These are phyloP conservation scores for Pseudocohnilembus persalinus DNA, from an alignment of 169 alveolate genomes.

Conservation along the genomic window DNA sequence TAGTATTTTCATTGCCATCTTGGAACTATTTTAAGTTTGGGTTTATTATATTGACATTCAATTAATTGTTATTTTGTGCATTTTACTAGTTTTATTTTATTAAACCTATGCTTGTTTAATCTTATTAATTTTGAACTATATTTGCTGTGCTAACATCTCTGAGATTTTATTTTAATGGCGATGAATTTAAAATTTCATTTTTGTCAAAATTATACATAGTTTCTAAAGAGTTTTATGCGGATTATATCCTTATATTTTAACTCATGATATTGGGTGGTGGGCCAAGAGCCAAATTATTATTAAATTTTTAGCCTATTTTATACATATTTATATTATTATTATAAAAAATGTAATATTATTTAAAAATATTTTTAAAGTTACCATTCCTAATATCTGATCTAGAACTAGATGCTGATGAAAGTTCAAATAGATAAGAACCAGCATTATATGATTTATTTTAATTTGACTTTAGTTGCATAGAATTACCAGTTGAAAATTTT, in stretches of 20 bases:
- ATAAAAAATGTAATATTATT: no score
- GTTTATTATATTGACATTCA: no score
- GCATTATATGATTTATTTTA: background rate
- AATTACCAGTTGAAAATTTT: background rate
- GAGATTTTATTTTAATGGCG: no score
- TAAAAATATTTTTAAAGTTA: background rate
- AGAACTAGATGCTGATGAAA: background rate
- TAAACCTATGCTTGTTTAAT: background rate
- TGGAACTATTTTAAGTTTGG: no score
- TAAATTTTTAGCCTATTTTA: background rate
- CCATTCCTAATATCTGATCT: background rate
- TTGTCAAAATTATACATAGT: background rate
- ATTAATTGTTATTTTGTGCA: no score
- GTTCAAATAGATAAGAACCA: background rate
- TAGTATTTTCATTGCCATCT: no score
- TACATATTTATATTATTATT: no score
- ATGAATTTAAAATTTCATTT: no score
- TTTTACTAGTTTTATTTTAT: no score
- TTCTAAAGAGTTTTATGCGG: background rate
- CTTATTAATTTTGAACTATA: background rate
- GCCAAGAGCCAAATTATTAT: background rate
- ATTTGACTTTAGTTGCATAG: background rate
- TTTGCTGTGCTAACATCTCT: no score
- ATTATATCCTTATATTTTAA: background rate
- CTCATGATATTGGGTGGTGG: background rate